Percentiles rank a stretch among this genome's conserved stretches.
phyloP scores from a whole-genome alignment of 192 early-diverging fungal genomes.

The Mortierella claussenii region DNA sequence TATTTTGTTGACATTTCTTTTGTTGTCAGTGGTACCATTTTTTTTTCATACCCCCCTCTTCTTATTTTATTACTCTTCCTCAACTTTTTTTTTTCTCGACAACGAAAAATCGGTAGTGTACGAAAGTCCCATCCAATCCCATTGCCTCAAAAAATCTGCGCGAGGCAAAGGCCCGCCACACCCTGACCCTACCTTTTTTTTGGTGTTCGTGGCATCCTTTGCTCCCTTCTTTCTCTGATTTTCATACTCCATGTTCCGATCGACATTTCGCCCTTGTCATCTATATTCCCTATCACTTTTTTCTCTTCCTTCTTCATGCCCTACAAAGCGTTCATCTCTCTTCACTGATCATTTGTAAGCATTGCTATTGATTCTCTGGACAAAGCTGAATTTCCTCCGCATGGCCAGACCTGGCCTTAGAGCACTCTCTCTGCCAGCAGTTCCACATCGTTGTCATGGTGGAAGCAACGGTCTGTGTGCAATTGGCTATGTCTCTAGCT shows the following conservation, averaged over 20 bases:
- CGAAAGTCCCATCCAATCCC: constrained; percentile 3
- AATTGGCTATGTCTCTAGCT: no score
- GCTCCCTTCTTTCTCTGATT: not conserved
- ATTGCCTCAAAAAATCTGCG: not conserved
- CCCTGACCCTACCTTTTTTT: not conserved
- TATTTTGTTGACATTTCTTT: not conserved
- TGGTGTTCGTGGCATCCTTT: not conserved
- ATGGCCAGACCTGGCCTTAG: not conserved
- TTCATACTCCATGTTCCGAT: not conserved
- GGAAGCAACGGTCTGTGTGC: no score
- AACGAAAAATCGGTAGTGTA: no score
- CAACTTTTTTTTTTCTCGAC: not conserved
- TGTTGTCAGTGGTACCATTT: not conserved
- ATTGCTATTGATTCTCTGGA: no score
- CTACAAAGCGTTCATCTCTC: no score
- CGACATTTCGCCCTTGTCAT: not conserved
- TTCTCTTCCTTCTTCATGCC: not conserved
- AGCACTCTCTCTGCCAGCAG: not conserved
- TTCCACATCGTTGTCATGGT: no score
- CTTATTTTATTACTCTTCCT: not conserved
- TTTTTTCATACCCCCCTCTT: not conserved
- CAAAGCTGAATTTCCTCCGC: not conserved
- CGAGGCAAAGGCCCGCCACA: not conserved
- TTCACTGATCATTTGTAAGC: not conserved
- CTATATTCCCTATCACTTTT: not conserved